Percentiles rank a stretch among this genome's conserved stretches.
These are phyloP conservation scores for Toxicodendron radicans DNA, from an alignment of 345 rosid genomes.

Conservation along the genomic window DNA sequence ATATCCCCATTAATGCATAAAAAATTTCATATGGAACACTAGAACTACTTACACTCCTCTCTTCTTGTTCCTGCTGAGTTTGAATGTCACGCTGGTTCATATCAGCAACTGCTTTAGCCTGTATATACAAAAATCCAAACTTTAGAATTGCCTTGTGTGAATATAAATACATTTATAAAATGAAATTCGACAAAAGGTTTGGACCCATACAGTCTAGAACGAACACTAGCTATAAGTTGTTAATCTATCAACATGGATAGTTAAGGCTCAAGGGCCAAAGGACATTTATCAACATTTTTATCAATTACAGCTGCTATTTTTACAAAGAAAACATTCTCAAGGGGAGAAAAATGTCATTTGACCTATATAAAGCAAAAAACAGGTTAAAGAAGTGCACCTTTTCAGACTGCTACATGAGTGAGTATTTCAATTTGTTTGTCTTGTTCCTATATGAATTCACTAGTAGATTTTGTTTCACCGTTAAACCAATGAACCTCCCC, in stretches of 20 bases:
- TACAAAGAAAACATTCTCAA: slow-evolving; percentile 10
- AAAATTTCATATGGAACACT: slow-evolving; percentile 1
- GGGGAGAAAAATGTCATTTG: neutral
- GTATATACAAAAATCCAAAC: slow-evolving; percentile 24
- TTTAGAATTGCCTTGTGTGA: neutral
- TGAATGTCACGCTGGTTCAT: slow-evolving; percentile 84
- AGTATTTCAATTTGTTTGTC: neutral
- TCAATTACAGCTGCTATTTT: neutral
- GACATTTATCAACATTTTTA: neutral
- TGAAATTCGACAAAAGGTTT: neutral
- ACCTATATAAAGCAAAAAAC: neutral
- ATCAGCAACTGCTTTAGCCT: slow-evolving; percentile 89
- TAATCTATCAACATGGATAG: slow-evolving; percentile 8
- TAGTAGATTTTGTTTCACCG: slow-evolving; percentile 1
- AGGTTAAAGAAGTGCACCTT: neutral
- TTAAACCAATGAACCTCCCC: neutral
- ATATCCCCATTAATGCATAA: slow-evolving; percentile 10
- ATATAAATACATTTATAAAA: neutral
- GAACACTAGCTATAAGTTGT: neutral
- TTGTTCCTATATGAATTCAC: neutral
- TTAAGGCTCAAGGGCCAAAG: neutral
- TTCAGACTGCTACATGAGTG: neutral
- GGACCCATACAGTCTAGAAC: neutral
- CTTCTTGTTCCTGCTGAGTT: slow-evolving; percentile 83
- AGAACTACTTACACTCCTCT: slow-evolving; percentile 68